A percentile compares a stretch with the other conserved stretches of the same genome.
These are phyloP conservation scores for Fusarium sacchari DNA, from an alignment of 2,329 filamentous ascomycete species.

Conservation along the genomic window DNA sequence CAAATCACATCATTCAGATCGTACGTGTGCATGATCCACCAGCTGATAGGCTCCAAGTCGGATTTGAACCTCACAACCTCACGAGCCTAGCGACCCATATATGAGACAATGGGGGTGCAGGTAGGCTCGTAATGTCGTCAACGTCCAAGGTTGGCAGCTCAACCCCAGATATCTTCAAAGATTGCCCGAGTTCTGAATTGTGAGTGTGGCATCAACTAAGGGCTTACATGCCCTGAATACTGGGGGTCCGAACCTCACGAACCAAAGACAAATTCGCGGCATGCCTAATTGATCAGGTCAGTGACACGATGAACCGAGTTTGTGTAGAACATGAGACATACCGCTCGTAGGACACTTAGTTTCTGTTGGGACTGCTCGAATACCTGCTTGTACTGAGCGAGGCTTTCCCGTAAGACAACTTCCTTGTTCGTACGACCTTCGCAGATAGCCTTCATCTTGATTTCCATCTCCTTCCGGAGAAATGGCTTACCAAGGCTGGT, in stretches of 20 bases:
- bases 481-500: conserved; percentile 96
- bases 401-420: conserved; percentile 81
- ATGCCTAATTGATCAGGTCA: conserved; percentile 46
- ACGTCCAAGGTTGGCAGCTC: conserved; percentile 30
- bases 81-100: conserved; percentile 31
- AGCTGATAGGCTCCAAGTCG: conserved; percentile 36
- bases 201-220: conserved; percentile 41
- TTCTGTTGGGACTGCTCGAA: conserved; percentile 84
- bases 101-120: conserved; percentile 27
- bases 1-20: conserved; percentile 43
- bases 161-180: conserved; percentile 18
- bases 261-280: conserved; percentile 51
- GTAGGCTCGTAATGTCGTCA: conserved; percentile 28
- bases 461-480: conserved; percentile 95
- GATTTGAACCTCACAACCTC: conserved; percentile 12
- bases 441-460: conserved; percentile 96
- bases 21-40: conserved; percentile 39
- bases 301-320: conserved; percentile 9
- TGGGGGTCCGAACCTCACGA: conserved; percentile 13
- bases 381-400: conserved; percentile 87
- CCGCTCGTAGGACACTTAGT: conserved; percentile 72
- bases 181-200: conserved; percentile 13
- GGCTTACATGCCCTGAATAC: conserved; percentile 40
- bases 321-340: conserved; percentile 53
- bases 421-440: conserved; percentile 81